Base-by-base conservation (phyloP, 106 monocot species). In the Phalaenopsis aphrodite region DNA sequence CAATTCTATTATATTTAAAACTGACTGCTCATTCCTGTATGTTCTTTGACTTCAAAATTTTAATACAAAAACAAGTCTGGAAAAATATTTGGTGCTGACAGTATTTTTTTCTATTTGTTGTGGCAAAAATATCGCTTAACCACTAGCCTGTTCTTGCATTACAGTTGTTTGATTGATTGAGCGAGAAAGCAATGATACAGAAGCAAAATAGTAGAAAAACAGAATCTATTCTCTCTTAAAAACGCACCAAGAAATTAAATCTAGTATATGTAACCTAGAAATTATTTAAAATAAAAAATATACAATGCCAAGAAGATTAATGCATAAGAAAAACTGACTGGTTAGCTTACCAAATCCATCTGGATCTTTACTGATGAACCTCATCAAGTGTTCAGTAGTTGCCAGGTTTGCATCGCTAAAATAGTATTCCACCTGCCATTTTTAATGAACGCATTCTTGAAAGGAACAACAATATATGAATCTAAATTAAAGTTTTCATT, bases 361-460 rank as follows among this genome's bases (percentile, higher is more conserved):
- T 37, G 92, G 88, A 88, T 99, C 98, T 84, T 93, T 99, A 65
- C 66, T 88, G 80, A 99, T 99, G 84, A 99, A 99, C 84, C 94
- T 94, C 90, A 99, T 94, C 85, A 99, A 88, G 80, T 99, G 98
- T 78, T 99, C 98, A 43, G 98, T 99, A 3, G 98, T 99, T 19
- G 98, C 94, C 79, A 99, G 79, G 37, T 99, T 99, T 77, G 81
- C 77, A 84, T 99, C 98, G 83, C 98, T 99, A 83, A 99, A 94
- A 84, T 99, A 99, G 75, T 99, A 99, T 73, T 99, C 98, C 39
- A 99, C 98, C 98, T 99, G 86, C 41, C 41, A 56, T 73, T 83
- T 77, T 30, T 74, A 42, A 78, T 78, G 37, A 77, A 77, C 11
- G 42, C 30, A 58, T 15, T 37, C 11, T 30, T 79, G 48, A 47